These are phyloP conservation scores for Dendrobium nobile DNA, from an alignment of 106 monocot species.

Conservation along the genomic window DNA sequence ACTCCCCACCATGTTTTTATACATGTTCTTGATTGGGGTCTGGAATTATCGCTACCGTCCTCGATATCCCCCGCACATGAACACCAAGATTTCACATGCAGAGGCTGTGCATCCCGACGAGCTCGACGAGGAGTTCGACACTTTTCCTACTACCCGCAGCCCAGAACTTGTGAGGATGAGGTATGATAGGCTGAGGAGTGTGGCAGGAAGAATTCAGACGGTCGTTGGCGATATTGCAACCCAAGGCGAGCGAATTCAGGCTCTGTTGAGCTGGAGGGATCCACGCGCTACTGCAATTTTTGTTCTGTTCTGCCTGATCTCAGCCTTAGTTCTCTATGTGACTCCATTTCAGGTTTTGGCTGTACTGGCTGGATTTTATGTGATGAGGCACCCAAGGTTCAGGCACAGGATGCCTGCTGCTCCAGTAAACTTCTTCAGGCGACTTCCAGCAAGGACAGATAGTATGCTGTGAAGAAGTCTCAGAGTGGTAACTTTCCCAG, in stretches of 20 bases:
- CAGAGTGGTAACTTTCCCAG: background rate
- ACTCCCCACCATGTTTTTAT: slow-evolving; percentile 29
- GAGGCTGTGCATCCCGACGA: slow-evolving; percentile 35
- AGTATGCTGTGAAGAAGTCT: slow-evolving; percentile 25
- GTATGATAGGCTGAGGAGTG: slow-evolving; percentile 40
- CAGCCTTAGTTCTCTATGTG: slow-evolving; percentile 30
- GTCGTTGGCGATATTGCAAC: slow-evolving; percentile 34
- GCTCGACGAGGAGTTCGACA: slow-evolving; percentile 27
- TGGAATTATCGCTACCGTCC: slow-evolving; percentile 37
- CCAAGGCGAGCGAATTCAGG: slow-evolving; percentile 33
- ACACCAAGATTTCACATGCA: slow-evolving; percentile 35
- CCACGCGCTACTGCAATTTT: slow-evolving; percentile 20
- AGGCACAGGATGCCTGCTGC: slow-evolving; percentile 28
- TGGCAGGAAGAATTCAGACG: slow-evolving; percentile 28
- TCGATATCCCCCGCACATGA: slow-evolving; percentile 30
- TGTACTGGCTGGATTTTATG: slow-evolving; percentile 23
- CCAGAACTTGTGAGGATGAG: slow-evolving; percentile 35
- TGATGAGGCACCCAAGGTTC: slow-evolving; percentile 38
- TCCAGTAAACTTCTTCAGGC: slow-evolving; percentile 33
- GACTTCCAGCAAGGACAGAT: slow-evolving; percentile 34
- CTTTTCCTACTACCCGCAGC: slow-evolving; percentile 23
- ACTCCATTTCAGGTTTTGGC: slow-evolving; percentile 33
- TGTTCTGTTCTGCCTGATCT: slow-evolving; percentile 22
- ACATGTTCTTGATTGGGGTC: slow-evolving; percentile 37
- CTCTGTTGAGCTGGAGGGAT: slow-evolving; percentile 31